phyloP scores from a whole-genome alignment of 306 rosid species.

The Prinsepia uniflora region DNA sequence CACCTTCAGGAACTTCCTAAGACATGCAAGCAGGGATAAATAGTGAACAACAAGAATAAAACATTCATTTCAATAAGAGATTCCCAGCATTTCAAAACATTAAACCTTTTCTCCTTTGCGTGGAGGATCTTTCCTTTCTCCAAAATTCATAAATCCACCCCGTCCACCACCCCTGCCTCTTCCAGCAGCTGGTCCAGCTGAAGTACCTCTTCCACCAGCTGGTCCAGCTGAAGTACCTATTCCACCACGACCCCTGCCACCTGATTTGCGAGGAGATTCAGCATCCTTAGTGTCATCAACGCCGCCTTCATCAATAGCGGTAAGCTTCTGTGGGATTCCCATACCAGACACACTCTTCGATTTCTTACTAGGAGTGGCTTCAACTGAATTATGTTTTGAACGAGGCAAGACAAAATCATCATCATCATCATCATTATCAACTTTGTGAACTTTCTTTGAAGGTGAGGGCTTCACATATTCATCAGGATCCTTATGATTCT shows the following conservation, averaged over 20 bases:
- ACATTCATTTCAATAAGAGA: conserved; percentile 11
- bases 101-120: conserved; percentile 94
- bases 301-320: conserved; percentile 49
- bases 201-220: conserved; percentile 69
- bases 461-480: conserved; percentile 34
- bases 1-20: conserved; percentile 95
- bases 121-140: conserved; percentile 96
- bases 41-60: conserved; percentile 20
- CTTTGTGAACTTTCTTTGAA: conserved; percentile 40
- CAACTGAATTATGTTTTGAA: conserved; percentile 41
- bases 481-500: conserved; percentile 41
- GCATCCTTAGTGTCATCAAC: conserved; percentile 42
- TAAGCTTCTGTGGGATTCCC: conserved; percentile 49
- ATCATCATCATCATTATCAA: conserved; percentile 36
- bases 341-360: conserved; percentile 62
- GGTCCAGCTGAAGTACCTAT: conserved; percentile 56
- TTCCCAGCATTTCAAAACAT: conserved; percentile 12
- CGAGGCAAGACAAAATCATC: conserved; percentile 45
- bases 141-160: conserved; percentile 92
- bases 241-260: conserved; percentile 83
- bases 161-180: conserved; percentile 92
- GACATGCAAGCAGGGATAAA: conserved; percentile 32
- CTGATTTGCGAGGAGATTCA: conserved; percentile 44
- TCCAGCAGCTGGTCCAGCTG: conserved; percentile 56
- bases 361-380: conserved; percentile 62